phyloP scores from a whole-genome alignment of 192 early-diverging fungal genomes.

The Jimgerdemannia flammicorona region DNA sequence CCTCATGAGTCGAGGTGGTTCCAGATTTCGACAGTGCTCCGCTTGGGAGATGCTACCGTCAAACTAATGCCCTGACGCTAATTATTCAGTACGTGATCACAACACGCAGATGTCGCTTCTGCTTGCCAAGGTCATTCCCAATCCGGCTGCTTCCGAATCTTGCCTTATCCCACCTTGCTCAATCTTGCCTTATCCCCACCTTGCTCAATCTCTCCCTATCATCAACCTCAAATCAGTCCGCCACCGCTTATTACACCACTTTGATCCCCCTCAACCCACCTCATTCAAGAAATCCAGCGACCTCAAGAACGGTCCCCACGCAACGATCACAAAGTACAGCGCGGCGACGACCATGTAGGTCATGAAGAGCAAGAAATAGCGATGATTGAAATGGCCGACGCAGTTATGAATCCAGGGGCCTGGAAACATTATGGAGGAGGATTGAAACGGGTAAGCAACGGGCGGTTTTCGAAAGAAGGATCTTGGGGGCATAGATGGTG shows the following conservation, averaged over 20 bases:
- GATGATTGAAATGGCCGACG: conserved; percentile 73
- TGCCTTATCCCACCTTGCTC: neutral
- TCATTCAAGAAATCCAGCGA: conserved; percentile 35
- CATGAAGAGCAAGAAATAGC: conserved; percentile 72
- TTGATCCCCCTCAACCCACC: conserved; percentile 22
- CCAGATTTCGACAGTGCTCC: too few species aligned
- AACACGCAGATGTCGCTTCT: neutral
- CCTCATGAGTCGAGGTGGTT: too few species aligned
- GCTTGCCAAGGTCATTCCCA: neutral
- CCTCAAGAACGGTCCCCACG: conserved; percentile 41
- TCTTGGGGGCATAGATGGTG: neutral
- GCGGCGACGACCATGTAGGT: conserved; percentile 49
- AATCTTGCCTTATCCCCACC: neutral
- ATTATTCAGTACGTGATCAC: too few species aligned
- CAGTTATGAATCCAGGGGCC: conserved; percentile 82
- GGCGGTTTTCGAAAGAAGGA: too few species aligned
- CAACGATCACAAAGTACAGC: conserved; percentile 41
- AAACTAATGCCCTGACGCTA: too few species aligned
- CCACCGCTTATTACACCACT: neutral
- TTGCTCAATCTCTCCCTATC: neutral
- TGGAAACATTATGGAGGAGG: neutral
- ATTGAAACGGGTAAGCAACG: too few species aligned
- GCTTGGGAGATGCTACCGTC: too few species aligned
- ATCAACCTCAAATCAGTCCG: neutral
- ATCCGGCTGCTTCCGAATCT: neutral